Percentiles rank a stretch among this genome's conserved stretches.
phyloP scores from a whole-genome alignment of 495 filamentous ascomycete species.

The Neurospora sp. region DNA sequence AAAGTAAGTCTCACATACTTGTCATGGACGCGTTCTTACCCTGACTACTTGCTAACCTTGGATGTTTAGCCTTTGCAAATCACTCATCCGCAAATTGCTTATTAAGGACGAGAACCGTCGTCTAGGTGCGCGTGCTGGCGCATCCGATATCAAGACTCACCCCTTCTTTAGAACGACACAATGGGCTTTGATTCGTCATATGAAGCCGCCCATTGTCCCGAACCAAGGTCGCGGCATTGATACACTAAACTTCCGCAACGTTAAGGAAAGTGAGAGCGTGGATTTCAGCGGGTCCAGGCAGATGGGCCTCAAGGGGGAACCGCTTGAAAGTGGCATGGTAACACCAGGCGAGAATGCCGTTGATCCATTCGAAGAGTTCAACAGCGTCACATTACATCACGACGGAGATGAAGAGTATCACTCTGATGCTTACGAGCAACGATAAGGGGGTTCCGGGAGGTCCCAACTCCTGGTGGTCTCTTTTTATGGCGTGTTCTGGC shows the following conservation, averaged over 20 bases:
- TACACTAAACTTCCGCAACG: constrained; percentile 92
- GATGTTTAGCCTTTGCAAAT: constrained; percentile 73
- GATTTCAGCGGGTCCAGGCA: constrained; percentile 65
- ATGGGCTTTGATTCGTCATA: constrained; percentile 94
- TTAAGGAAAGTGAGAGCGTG: constrained; percentile 93
- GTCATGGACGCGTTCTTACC: constrained; percentile 7
- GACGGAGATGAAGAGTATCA: constrained; percentile 63
- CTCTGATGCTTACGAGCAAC: background rate
- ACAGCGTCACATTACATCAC: constrained; percentile 95
- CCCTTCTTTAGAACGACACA: constrained; percentile 93
- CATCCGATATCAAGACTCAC: constrained; percentile 92
- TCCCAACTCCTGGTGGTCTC: background rate
- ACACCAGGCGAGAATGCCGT: constrained; percentile 69
- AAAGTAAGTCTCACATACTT: constrained; percentile 50
- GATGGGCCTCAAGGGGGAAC: constrained; percentile 57
- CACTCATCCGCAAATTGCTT: constrained; percentile 87
- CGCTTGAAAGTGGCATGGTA: constrained; percentile 71
- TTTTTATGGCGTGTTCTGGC: background rate
- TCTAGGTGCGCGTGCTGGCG: constrained; percentile 87
- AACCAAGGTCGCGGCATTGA: constrained; percentile 86
- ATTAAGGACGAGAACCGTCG: constrained; percentile 97
- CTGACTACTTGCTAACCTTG: constrained; percentile 8
- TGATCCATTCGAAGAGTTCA: constrained; percentile 99
- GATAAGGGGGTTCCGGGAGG: constrained; percentile 3
- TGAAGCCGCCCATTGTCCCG: constrained; percentile 97